These are phyloP conservation scores for Aspergillus sclerotiicarbonarius DNA, from an alignment of 495 filamentous ascomycete genomes.

Conservation along the genomic window DNA sequence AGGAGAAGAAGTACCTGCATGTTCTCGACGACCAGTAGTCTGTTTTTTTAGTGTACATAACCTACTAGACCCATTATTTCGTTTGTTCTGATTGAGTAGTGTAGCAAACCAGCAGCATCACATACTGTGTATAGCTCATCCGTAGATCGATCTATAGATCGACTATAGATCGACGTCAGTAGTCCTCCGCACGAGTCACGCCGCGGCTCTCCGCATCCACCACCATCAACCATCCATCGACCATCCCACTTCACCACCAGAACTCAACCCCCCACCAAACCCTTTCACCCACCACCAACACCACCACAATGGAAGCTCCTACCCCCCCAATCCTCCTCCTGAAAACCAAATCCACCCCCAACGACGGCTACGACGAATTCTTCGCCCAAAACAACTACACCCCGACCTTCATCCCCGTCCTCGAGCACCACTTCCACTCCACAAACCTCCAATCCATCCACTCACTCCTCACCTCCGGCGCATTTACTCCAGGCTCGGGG, in stretches of 20 bases:
- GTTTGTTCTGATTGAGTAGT: slow-evolving; percentile 17
- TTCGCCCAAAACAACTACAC: slow-evolving; percentile 51
- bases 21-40: slow-evolving; percentile 82
- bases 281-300: slow-evolving; percentile 9
- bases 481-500: slow-evolving; percentile 19
- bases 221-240: too few relatives aligned
- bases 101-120: not conserved
- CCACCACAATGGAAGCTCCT: slow-evolving; percentile 10
- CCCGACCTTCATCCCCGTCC: slow-evolving; percentile 78
- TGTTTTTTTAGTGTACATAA: slow-evolving; percentile 47
- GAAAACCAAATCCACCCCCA: slow-evolving; percentile 78
- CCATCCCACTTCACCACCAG: not conserved
- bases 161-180: too few relatives aligned
- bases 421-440: slow-evolving; percentile 64
- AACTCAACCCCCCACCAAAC: too few relatives aligned
- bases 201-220: not conserved
- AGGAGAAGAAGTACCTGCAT: slow-evolving; percentile 96
- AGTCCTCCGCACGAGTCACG: too few relatives aligned
- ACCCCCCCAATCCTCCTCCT: slow-evolving; percentile 62
- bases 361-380: slow-evolving; percentile 75
- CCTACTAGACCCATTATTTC: slow-evolving; percentile 39
- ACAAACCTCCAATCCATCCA: slow-evolving; percentile 46
- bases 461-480: slow-evolving; percentile 35
- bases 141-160: too few relatives aligned
- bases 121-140: not conserved